Percentiles rank a stretch among this genome's conserved stretches.
These are phyloP conservation scores for Boletus bicolor DNA, from an alignment of 768 basidiomycete species.

Conservation along the genomic window DNA sequence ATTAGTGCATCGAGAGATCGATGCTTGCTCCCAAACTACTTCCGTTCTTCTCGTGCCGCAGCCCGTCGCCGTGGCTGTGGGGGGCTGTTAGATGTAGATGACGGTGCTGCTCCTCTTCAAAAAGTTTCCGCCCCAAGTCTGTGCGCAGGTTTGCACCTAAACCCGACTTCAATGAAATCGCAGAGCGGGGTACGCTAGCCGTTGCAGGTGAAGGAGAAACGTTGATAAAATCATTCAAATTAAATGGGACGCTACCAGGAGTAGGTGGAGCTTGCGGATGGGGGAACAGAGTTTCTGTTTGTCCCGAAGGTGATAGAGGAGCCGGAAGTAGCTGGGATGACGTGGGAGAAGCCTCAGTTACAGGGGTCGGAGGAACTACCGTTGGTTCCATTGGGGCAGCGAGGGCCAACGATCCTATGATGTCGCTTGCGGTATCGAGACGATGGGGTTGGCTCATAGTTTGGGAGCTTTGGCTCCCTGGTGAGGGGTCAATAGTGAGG, in stretches of 20 bases:
- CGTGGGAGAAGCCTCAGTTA: slow-evolving; percentile 21
- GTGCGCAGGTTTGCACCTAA: slow-evolving; percentile 53
- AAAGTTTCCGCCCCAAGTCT: slow-evolving; percentile 64
- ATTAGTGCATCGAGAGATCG: slow-evolving; percentile 29
- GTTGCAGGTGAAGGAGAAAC: slow-evolving; percentile 63
- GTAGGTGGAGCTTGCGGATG: slow-evolving; percentile 37
- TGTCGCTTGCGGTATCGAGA: slow-evolving; percentile 16
- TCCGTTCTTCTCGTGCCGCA: slow-evolving; percentile 27
- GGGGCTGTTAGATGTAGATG: slow-evolving; percentile 24
- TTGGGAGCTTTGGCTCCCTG: slow-evolving; percentile 28
- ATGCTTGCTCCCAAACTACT: slow-evolving; percentile 30
- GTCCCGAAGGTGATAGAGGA: slow-evolving; percentile 25
- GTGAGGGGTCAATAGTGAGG: slow-evolving; percentile 21
- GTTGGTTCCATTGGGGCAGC: slow-evolving; percentile 31
- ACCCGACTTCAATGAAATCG: slow-evolving; percentile 31
- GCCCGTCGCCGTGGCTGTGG: slow-evolving; percentile 19
- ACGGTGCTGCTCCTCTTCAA: slow-evolving; percentile 66
- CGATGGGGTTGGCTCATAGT: slow-evolving; percentile 15
- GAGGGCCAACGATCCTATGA: slow-evolving; percentile 20
- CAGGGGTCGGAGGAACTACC: slow-evolving; percentile 35
- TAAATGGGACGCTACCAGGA: slow-evolving; percentile 45
- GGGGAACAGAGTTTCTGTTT: slow-evolving; percentile 15
- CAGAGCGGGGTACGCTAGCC: slow-evolving; percentile 29
- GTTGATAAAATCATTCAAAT: slow-evolving; percentile 70
- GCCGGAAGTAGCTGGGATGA: slow-evolving; percentile 25